Percentiles rank a stretch among this genome's conserved stretches.
phyloP scores from a whole-genome alignment of 2,329 filamentous ascomycete species.

The Akanthomyces muscarius region DNA sequence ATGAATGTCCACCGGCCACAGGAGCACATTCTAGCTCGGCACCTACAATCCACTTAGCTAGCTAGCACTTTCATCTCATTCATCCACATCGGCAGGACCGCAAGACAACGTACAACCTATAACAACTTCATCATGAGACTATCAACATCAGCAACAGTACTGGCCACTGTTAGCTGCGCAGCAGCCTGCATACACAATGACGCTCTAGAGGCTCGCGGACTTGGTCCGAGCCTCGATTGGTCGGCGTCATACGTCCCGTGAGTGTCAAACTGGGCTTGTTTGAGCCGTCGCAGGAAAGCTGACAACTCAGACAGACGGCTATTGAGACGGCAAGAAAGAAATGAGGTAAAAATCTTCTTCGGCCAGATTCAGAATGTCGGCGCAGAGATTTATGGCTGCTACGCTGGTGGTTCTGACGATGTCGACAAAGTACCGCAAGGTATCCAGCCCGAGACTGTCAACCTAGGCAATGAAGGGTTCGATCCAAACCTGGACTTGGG shows the following conservation, averaged over 20 bases:
- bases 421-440: constrained; percentile 6
- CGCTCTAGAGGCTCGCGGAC: not conserved
- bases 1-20: too few species aligned
- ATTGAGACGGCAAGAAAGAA: not conserved
- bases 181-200: not conserved
- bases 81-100: too few species aligned
- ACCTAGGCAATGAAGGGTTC: not conserved
- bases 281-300: not conserved
- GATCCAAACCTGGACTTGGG: constrained; percentile 6
- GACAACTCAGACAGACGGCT: not conserved
- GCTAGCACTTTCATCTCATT: too few species aligned
- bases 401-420: constrained; percentile 5
- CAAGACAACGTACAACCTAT: too few species aligned
- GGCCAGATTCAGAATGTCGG: constrained; percentile 6
- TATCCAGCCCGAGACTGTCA: not conserved
- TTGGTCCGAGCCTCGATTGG: not conserved
- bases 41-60: too few species aligned
- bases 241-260: not conserved
- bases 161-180: too few species aligned
- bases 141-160: too few species aligned
- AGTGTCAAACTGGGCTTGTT: not conserved
- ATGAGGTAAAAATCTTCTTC: constrained; percentile 2
- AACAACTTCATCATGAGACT: too few species aligned
- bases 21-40: too few species aligned
- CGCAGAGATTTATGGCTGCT: constrained; percentile 10